A percentile compares a stretch with the other conserved stretches of the same genome.
Conservation (phyloP, 2,329 filamentous ascomycete genomes). For the Calonectria honghensis region DNA sequence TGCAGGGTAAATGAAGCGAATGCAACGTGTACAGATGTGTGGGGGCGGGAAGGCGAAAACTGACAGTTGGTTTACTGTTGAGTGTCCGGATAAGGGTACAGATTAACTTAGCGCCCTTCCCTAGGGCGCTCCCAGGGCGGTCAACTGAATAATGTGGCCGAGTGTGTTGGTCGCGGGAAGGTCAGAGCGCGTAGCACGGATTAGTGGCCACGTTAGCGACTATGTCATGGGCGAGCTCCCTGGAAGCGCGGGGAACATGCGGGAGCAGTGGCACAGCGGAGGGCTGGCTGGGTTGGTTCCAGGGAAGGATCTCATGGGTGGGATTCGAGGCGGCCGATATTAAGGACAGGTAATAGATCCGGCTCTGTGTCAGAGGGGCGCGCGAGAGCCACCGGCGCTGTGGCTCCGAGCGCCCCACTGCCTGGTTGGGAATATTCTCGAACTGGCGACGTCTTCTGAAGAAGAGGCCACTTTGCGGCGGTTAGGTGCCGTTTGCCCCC, state of each 20-base stretch:
- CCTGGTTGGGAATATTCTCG: conserved; percentile 54
- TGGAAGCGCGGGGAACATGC: conserved; percentile 4
- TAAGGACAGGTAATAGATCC: conserved; percentile 41
- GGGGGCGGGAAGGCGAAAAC: conserved; percentile 15
- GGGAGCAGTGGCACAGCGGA: conserved; percentile 15
- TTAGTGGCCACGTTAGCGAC: conserved; percentile 30
- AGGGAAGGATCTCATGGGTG: conserved; percentile 35
- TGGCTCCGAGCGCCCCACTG: conserved; percentile 49
- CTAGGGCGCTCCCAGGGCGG: conserved; percentile 14
- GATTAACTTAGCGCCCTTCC: conserved; percentile 23
- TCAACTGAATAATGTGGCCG: conserved; percentile 23
- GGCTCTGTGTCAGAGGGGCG: conserved; percentile 21
- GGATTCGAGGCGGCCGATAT: conserved; percentile 36
- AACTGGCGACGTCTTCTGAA: conserved; percentile 41
- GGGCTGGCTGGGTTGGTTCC: conserved; percentile 12
- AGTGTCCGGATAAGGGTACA: conserved; percentile 11
- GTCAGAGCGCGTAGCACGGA: conserved; percentile 19
- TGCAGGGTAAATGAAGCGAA: conserved; percentile 13
- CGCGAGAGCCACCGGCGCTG: conserved; percentile 46
- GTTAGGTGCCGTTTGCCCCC: conserved; percentile 21
- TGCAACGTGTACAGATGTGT: conserved; percentile 21
- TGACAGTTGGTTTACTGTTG: conserved; percentile 21
- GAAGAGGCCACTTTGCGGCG: conserved; percentile 49
- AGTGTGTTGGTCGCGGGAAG: conserved; percentile 6
- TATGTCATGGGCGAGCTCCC: conserved; percentile 17